Base-by-base conservation (phyloP, 176 grass and related monocot species). In the Avena eriantha region DNA sequence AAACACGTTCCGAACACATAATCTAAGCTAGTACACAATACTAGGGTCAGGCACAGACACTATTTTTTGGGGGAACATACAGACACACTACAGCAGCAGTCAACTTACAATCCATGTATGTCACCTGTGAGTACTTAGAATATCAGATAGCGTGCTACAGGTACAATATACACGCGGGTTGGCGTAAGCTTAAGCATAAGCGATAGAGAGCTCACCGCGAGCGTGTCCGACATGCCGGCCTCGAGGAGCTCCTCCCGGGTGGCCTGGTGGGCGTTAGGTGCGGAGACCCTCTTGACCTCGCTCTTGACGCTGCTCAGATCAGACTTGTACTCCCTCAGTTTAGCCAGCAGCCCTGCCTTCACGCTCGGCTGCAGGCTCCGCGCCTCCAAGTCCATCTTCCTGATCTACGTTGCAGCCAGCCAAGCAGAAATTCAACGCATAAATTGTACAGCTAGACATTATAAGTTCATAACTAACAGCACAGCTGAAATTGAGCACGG, bases 321-420 rank as follows among this genome's bases (percentile, higher is more conserved):
- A 21, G 96, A 95, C 69, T 98, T 98, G 80, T 94, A 93, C 70
- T 98, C 81, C 86, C 95, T 93, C 86, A 95, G 24, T 63, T 98
- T 98, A 11, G 82, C 83, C 22, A 98, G 91, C 80, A 93, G 81
- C 47, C 91, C 87, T 1, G 87, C 91, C 78, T 87, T 95, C 26
- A 95, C 81, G 47, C 89, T 98, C 8, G 95, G 95, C 78, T 81
- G 95, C 78, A 95, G 55, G 80, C 89, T 98, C 87, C 87, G 91
- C 8, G 89, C 95, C 89, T 95, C 93, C 65, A 93, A 68, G 79
- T 98, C 95, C 91, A 98, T 98, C 88, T 90, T 95, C 54, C 93
- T 76, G 84, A 98, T 88, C 95, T 98, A 31, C 3, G 16, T 8
- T 7, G 0, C 0, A n/a, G 17, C 4, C 61, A 15, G 14, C 47